Evolutionary conservation across 192 early-diverging fungal genomes (phyloP).

Genomic region (Paraglomus brasilianum): DNA sequence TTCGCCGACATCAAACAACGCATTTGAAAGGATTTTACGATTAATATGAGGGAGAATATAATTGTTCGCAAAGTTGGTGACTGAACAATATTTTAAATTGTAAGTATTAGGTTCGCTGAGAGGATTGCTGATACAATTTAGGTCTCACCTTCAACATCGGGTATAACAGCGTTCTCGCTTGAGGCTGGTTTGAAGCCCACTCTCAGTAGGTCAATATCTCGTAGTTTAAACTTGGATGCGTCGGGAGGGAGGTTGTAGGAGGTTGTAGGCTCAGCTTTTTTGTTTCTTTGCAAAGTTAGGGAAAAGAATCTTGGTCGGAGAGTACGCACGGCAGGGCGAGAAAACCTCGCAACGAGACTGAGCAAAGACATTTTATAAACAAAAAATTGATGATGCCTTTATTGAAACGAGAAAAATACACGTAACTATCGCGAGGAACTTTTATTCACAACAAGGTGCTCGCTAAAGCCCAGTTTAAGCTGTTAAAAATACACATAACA

Average conservation of each 20-base stretch:
- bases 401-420: too few relatives aligned
- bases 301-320: background rate
- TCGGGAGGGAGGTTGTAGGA: background rate
- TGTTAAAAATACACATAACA: too few relatives aligned
- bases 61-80: background rate
- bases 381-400: conserved; percentile 3
- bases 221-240: background rate
- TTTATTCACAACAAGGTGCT: too few relatives aligned
- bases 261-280: background rate
- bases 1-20: background rate
- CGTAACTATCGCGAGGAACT: too few relatives aligned
- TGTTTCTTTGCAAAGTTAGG: background rate
- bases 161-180: background rate
- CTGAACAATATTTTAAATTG: too few relatives aligned
- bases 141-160: background rate
- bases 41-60: background rate
- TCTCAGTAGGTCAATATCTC: background rate
- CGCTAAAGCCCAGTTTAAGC: too few relatives aligned
- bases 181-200: background rate
- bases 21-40: background rate
- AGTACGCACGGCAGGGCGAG: background rate
- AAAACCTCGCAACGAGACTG: background rate
- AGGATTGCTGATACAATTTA: too few relatives aligned
- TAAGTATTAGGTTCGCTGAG: too few relatives aligned
- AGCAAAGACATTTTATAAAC: conserved; percentile 2